Base-by-base conservation (phyloP, 1,139 yeast species). In the Candida pseudoviswanathii region DNA sequence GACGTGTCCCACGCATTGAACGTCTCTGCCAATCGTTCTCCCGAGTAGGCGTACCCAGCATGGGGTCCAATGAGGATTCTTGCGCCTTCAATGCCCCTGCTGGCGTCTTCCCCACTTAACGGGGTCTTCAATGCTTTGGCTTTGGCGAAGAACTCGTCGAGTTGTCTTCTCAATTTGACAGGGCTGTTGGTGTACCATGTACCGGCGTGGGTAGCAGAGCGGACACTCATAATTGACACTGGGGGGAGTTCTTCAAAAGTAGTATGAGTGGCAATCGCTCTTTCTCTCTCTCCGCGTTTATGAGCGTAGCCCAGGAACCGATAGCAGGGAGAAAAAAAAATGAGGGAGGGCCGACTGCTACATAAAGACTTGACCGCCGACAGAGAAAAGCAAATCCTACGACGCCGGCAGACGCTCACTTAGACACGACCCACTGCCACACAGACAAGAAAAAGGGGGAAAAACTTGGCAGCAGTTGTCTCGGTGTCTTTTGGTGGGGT, bases 41-140 rank as follows among this genome's bases (percentile, higher is more conserved):
- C 97, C 37, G 96, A 86, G 64, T 86, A 94, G 3, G 86, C 63
- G 63, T 86, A 91, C 0, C 99, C 99, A 5, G 99, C 99, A 66
- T 94, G 99, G 0, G 89, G 87, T 0, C 81, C 82, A 7, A 82
- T 70, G 22, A 75, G 57, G 10, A 90, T 70, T 47, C 96, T 71
- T 16, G 96, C 90, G 1, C 86, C 89, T 0, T 72, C 60, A 1
- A 75, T 61, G 5, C 68, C 45, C 2, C 50, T 52, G 3, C 33
- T 31, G 30, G 65, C 44, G 9, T 32, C 43, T 10, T 43, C 44
- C 33, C 47, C 49, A 37, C 31, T 31, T 30, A 44, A 16, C 5
- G 47, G 37, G 10, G 42, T 38, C 40, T 46, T 42, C 29, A 56
- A 56, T 10, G 61, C 56, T 44, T 22, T 72, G 2, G 54, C 64